Conservation (phyloP, 805 yeast species). For the Isabelozyma rhagii region DNA sequence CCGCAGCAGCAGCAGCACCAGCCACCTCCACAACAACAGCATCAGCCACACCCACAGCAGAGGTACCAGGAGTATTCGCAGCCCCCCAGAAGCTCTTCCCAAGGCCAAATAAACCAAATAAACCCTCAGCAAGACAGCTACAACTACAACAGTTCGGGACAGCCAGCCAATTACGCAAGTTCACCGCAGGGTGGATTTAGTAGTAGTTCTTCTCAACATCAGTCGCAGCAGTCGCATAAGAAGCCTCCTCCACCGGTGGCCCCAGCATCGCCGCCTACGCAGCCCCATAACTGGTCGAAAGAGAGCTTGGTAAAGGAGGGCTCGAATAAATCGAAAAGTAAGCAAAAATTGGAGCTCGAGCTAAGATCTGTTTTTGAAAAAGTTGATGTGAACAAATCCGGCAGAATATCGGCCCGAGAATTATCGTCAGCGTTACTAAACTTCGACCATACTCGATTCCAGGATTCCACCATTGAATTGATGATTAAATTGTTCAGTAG, state of each 20-base stretch:
- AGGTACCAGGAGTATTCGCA: not conserved
- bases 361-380: slow-evolving; percentile 49
- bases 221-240: slow-evolving; percentile 7
- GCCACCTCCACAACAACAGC: slow-evolving; percentile 1
- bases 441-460: slow-evolving; percentile 62
- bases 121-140: not conserved
- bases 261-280: slow-evolving; percentile 2
- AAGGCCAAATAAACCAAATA: too few species aligned
- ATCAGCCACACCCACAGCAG: not conserved
- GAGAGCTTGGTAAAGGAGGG: slow-evolving; percentile 16
- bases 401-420: slow-evolving; percentile 55
- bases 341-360: slow-evolving; percentile 45
- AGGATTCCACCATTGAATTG: slow-evolving; percentile 54
- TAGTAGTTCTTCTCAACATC: not conserved
- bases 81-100: not conserved
- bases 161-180: too few species aligned
- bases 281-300: slow-evolving; percentile 9
- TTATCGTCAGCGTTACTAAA: slow-evolving; percentile 57
- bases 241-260: slow-evolving; percentile 14
- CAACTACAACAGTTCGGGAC: not conserved
- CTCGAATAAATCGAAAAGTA: slow-evolving; percentile 20
- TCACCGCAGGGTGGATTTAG: not conserved
- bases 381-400: slow-evolving; percentile 53
- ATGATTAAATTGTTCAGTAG: slow-evolving; percentile 62
- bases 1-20: slow-evolving; percentile 3